Evolutionary conservation across 139 green algal genomes (phyloP), one percentile per base, ranked within the genome.

Genomic region (Coelastrella sp.): DNA sequence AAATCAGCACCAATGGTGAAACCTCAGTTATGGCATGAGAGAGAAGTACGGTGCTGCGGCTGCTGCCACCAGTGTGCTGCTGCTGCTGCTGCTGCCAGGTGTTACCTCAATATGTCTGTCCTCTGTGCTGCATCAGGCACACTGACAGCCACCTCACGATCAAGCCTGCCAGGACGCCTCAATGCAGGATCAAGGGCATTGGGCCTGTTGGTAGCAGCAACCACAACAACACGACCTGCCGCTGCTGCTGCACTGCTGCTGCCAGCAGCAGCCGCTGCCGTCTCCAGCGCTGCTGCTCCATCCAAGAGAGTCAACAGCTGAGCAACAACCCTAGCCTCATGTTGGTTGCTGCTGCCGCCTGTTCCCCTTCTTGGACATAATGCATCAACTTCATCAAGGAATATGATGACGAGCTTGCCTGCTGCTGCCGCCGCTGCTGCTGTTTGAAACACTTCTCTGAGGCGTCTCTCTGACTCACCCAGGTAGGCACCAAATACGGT

Each of bases 241-340:
- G 15, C 32, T 41, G 23, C 15, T 59, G 60, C 32, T 53, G 21
- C 30, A 8, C 27, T 8, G 35, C 60, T 7, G 9, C 30, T 19
- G 23, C 23, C 30, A 9, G 74, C 72, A 57, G 21, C 60, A 81
- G 51, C 41, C 73, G 53, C 57, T 37, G 74, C 40, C 63, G 37
- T 64, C 3, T 71, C 41, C 15, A 77, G 15, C 15, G 43, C 79
- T 45, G 53, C 84, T 4, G 90, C 87, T 4, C 91, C 93, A 71
- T 99, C 97, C 73, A 99, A 87, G 23, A 99, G 92, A 2, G 97
- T 99, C 7, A 99, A 92, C 75, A 99, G 90, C 89, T 99, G 97
- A 5, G 95, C 94, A 8, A 98, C 97, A 2, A 99, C 88, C 0
- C 96, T 87, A 13, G 92, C 88, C 63, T 99, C 96, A 51, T 97